Conservation (phyloP, 164 flowering plant species). For the Annona cherimola region DNA sequence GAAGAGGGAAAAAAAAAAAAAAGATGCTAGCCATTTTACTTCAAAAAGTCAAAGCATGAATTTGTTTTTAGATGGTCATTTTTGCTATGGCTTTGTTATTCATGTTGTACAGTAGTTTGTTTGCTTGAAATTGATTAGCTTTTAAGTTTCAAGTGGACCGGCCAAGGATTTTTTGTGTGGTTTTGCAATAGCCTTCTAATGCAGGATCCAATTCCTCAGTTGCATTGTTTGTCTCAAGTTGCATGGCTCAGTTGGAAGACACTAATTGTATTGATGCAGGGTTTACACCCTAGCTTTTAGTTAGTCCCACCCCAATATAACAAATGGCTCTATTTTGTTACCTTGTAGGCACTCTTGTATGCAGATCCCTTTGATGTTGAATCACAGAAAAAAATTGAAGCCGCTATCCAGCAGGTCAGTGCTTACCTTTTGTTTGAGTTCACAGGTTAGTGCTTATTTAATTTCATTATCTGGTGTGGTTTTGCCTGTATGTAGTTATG, state of each 20-base stretch:
- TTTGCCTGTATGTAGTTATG: background rate
- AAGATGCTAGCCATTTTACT: background rate
- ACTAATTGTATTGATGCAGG: no score
- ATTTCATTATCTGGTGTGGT: background rate
- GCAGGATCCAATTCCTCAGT: no score
- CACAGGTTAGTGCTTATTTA: background rate
- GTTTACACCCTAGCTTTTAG: no score
- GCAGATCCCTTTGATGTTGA: slow-evolving; percentile 99
- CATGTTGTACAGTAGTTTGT: background rate
- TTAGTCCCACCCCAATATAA: background rate
- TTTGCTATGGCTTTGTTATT: background rate
- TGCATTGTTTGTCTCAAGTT: no score
- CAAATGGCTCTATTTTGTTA: slow-evolving; percentile 6
- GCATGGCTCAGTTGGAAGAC: no score
- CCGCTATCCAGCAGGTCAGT: slow-evolving; percentile 86
- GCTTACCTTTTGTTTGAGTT: slow-evolving; percentile 1
- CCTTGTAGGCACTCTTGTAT: slow-evolving; percentile 62
- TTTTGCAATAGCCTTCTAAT: background rate
- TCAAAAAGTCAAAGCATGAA: background rate
- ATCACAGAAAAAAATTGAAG: slow-evolving; percentile 96
- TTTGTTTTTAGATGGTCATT: background rate
- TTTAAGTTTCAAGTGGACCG: background rate
- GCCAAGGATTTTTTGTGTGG: background rate
- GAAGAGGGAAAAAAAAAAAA: no score
- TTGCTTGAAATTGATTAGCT: background rate